These are phyloP conservation scores for Teratosphaeriaceae sp. DNA, from an alignment of 2,329 filamentous ascomycete species.

Conservation along the genomic window DNA sequence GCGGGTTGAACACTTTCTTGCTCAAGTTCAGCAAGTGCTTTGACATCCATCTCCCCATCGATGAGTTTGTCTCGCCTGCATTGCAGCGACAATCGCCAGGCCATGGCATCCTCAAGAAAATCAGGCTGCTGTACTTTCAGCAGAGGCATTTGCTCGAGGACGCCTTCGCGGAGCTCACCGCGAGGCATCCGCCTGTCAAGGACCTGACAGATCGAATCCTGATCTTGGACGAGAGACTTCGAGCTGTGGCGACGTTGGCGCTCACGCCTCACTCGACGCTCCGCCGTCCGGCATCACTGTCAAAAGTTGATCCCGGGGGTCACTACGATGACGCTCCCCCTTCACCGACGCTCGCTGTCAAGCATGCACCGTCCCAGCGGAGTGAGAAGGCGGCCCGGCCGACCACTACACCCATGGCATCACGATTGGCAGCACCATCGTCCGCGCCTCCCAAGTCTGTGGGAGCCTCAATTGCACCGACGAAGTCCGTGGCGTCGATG, in stretches of 20 bases:
- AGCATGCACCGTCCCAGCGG: conserved; percentile 6
- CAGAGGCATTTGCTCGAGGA: not conserved
- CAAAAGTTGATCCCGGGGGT: too few relatives aligned
- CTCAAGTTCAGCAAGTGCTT: not conserved
- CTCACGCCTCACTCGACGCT: not conserved
- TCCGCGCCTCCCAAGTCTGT: not conserved
- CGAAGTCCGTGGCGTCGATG: too few relatives aligned
- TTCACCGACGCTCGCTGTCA: conserved; percentile 9
- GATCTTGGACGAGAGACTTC: conserved; percentile 1
- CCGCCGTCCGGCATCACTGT: too few relatives aligned
- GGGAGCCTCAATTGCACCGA: too few relatives aligned
- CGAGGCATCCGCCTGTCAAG: not conserved
- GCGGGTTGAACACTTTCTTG: conserved; percentile 1
- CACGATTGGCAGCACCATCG: not conserved
- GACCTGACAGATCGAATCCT: not conserved
- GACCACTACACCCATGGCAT: too few relatives aligned
- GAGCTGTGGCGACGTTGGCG: not conserved
- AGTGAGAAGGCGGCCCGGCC: too few relatives aligned
- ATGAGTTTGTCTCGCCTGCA: not conserved
- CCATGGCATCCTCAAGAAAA: not conserved
- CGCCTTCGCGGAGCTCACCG: not conserved
- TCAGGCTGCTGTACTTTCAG: conserved; percentile 1
- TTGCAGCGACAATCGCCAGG: not conserved
- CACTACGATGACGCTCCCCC: conserved; percentile 5
- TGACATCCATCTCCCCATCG: not conserved